Evolutionary conservation across 768 basidiomycete genomes (phyloP).

Genomic region (Boletus pseudopeckii): DNA sequence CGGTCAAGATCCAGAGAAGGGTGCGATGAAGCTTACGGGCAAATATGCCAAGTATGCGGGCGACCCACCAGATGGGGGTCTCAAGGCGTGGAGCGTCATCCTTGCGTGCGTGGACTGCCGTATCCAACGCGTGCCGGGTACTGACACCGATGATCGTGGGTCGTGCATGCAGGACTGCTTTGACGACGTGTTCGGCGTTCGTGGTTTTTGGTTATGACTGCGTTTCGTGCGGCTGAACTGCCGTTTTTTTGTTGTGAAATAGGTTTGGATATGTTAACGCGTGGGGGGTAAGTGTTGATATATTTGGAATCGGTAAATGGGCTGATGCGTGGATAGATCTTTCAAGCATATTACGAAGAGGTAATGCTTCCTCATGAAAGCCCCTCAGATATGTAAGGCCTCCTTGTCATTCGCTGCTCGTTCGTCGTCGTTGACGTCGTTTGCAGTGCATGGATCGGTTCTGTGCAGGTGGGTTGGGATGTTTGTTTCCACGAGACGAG

Average conservation of each 20-base stretch:
- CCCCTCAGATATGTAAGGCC: conserved; percentile 61
- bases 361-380: conserved; percentile 45
- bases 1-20: conserved; percentile 8
- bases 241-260: neutral
- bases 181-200: conserved; percentile 41
- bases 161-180: conserved; percentile 7
- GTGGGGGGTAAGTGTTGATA: conserved; percentile 59
- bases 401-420: neutral
- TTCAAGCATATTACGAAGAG: conserved; percentile 69
- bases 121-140: neutral
- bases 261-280: conserved; percentile 71
- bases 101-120: conserved; percentile 18
- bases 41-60: conserved; percentile 20
- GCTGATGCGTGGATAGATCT: conserved; percentile 42
- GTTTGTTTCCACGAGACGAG: neutral
- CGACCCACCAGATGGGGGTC: conserved; percentile 29
- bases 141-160: neutral
- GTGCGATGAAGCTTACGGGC: neutral
- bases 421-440: neutral
- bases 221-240: neutral
- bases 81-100: conserved; percentile 32
- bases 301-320: neutral
- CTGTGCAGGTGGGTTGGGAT: conserved; percentile 50
- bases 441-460: conserved; percentile 78
- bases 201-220: conserved; percentile 5